Percentiles rank a stretch among this genome's conserved stretches.
Conservation (phyloP, 768 basidiomycete species). For the Epithele typhae region DNA sequence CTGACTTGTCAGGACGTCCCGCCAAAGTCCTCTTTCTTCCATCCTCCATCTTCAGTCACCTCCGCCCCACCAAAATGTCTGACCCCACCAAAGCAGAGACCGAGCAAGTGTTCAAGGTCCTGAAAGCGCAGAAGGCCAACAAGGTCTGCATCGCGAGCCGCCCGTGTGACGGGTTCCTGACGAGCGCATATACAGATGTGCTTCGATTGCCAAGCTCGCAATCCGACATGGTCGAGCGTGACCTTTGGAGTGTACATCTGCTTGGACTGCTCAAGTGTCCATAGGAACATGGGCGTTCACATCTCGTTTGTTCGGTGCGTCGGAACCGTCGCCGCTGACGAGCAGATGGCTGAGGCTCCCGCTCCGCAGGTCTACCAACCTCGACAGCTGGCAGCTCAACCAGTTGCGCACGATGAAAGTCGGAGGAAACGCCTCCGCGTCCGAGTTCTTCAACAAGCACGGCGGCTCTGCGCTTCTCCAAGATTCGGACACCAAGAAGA, state of each 20-base stretch:
- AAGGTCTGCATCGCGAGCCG: too few species aligned
- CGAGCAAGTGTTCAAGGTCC: conserved; percentile 77
- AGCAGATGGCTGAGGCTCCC: background rate
- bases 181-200: conserved; percentile 52
- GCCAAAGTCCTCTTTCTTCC: background rate
- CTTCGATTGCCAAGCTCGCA: conserved; percentile 93
- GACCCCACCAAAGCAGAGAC: conserved; percentile 86
- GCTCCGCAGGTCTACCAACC: conserved; percentile 80
- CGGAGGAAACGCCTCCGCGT: conserved; percentile 84
- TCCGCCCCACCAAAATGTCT: conserved; percentile 39
- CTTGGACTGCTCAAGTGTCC: conserved; percentile 91
- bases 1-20: too few species aligned
- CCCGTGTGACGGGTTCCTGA: background rate
- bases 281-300: conserved; percentile 97
- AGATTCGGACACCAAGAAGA: conserved; percentile 80
- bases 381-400: conserved; percentile 88
- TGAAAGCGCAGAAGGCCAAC: conserved; percentile 85
- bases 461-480: conserved; percentile 68
- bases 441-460: conserved; percentile 87
- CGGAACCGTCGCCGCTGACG: background rate
- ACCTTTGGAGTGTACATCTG: conserved; percentile 98
- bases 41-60: background rate
- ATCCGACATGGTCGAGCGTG: conserved; percentile 97
- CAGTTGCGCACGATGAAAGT: conserved; percentile 97
- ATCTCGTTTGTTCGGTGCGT: conserved; percentile 93